Base-by-base conservation (phyloP, 306 rosid species). In the Castanea sativa region DNA sequence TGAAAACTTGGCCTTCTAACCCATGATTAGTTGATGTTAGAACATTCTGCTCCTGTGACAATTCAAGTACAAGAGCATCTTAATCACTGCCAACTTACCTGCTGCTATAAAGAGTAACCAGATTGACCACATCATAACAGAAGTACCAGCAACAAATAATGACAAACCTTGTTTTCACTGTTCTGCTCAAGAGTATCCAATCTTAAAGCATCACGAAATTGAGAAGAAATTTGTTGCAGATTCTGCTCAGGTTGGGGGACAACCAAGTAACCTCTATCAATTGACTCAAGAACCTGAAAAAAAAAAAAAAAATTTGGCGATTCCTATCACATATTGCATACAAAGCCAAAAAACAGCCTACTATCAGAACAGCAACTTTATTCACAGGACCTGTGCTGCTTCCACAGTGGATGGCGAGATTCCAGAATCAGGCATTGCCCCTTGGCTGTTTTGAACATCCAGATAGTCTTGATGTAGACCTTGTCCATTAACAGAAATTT, bases 181-280 rank as follows among this genome's bases (percentile, higher is more conserved):
- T 79, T 83, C 51, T 84, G 86, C 64, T 86, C 87, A 82, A 81
- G 80, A 64, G 95, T 78, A 72, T 88, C 91, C 87, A 93, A 81
- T 81, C 89, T 86, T 60, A 93, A 80, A 52, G 86, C 87, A 76
- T 90, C 92, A 60, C 78, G 91, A 87, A 93, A 93, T 55, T 93
- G 98, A 65, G 98, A 83, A 73, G 98, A 88, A 77, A 93, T 74
- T 82, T 93, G 96, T 77, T 88, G 97, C 73, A 91, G 75, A 82
- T 85, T 84, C 79, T 79, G 86, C 75, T 92, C 97, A 71, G 87
- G 76, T 71, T 88, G 96, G 63, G 92, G 79, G 65, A 75, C 76
- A 74, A 85, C 86, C 70, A 80, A 83, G 77, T 83, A 90, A 69
- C 84, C 83, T 78, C 87, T 79, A 77, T 91, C 96, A 78, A 82